These are phyloP conservation scores for Acacia confusa DNA, from an alignment of 306 rosid genomes.

Conservation along the genomic window DNA sequence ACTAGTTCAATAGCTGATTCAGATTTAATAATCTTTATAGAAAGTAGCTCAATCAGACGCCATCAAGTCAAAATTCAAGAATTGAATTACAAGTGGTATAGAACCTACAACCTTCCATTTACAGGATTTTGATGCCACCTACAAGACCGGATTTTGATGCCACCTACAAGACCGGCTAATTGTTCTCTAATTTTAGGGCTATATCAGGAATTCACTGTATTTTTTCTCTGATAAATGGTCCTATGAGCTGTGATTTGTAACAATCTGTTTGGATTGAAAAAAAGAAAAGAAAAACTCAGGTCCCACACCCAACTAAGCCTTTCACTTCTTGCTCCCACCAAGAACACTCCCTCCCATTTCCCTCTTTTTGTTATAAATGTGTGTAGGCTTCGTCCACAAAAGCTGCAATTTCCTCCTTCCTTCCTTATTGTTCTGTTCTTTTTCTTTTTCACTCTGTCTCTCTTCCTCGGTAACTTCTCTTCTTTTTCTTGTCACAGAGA, in stretches of 20 bases:
- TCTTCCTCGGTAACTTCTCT: not conserved
- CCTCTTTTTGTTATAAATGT: conserved; percentile 49
- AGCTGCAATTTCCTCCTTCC: conserved; percentile 36
- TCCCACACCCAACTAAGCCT: conserved; percentile 63
- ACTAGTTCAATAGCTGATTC: too few relatives aligned
- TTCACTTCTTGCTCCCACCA: conserved; percentile 37
- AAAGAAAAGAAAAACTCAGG: conserved; percentile 30
- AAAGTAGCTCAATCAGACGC: too few relatives aligned
- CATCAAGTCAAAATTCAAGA: too few relatives aligned
- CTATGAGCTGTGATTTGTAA: conserved; percentile 45
- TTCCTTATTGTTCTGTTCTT: not conserved
- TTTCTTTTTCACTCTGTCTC: not conserved
- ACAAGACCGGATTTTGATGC: too few relatives aligned
- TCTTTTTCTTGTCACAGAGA: conserved; percentile 4
- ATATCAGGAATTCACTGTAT: conserved; percentile 28
- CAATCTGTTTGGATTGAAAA: conserved; percentile 54
- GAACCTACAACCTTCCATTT: too few relatives aligned
- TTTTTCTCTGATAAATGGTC: conserved; percentile 43
- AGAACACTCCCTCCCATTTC: conserved; percentile 34
- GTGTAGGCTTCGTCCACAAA: conserved; percentile 40
- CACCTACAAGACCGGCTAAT: too few relatives aligned
- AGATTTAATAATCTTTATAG: too few relatives aligned
- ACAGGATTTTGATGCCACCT: too few relatives aligned
- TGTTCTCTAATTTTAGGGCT: conserved; percentile 13
- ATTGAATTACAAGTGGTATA: too few relatives aligned